Evolutionary conservation across 768 basidiomycete species (phyloP), one percentile per base, ranked within the genome.

Genomic region (Floccularia luteovirens): DNA sequence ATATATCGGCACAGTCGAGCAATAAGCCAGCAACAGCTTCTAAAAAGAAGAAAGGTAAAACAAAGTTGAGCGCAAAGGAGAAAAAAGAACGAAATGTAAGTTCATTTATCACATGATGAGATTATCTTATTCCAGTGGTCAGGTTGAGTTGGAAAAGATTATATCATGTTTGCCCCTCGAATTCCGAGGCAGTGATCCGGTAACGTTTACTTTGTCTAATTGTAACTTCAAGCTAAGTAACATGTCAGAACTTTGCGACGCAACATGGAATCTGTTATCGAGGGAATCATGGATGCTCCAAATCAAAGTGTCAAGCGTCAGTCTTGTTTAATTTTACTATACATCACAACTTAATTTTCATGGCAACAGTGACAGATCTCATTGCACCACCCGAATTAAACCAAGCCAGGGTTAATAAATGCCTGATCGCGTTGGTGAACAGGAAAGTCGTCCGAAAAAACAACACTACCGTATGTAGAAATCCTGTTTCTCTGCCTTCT

Each of bases 341-440:
- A 11, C 25, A 13, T 38, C 10, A 34, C 37, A 25, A 38, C 16
- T 27, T 37, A 10, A 16, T 36, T 20, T 22, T 16, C 27, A 16
- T 19, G 12, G n/a, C n/a, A n/a, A n/a, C 50, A 94, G 91, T 93
- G 17, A 61, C 73, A 22, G 86, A 90, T 41, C 69, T 93, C 40
- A 74, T 92, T 49, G 71, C 69, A 30, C 79, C 79, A 2, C 88
- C 90, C 0, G 87, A 90, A 46, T 72, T 94, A 25, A 88, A 82
- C 38, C 91, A 94, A 64, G 85, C 90, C 5, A 74, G 87, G 31
- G 92, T 90, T 30, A 94, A 96, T 59, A 93, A 90, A 57, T 94
- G 90, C 49, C 69, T 97, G 25, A 90, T 97, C 38, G 89, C 90
- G 1, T 66, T 97, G 5, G 90, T 93, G 3, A 84, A 83, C 53